These are phyloP conservation scores for Phytopythium litorale DNA, from an alignment of 352 stramenopile species.

Conservation along the genomic window DNA sequence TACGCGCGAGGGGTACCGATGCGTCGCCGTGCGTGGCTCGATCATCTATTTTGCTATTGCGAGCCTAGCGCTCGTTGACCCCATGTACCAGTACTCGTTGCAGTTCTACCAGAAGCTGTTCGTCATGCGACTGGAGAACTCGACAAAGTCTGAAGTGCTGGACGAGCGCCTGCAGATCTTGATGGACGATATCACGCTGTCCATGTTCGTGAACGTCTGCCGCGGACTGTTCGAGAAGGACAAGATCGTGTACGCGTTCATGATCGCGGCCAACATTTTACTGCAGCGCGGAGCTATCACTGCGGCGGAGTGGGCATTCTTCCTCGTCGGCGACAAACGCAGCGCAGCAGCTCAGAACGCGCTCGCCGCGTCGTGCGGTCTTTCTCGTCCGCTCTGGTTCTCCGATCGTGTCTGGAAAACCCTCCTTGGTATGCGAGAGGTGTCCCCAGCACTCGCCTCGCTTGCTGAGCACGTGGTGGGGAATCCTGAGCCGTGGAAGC, in stretches of 20 bases:
- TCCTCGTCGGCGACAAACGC: constrained; percentile 86
- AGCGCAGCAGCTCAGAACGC: constrained; percentile 44
- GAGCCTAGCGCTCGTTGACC: constrained; percentile 88
- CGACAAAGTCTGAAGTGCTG: constrained; percentile 77
- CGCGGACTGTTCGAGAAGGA: constrained; percentile 94
- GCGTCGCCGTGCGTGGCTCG: constrained; percentile 86
- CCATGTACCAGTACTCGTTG: constrained; percentile 95
- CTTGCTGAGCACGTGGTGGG: constrained; percentile 43
- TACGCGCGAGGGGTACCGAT: constrained; percentile 89
- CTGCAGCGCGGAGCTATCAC: constrained; percentile 72
- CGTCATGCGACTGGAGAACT: constrained; percentile 83
- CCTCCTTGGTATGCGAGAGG: constrained; percentile 60
- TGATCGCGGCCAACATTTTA: constrained; percentile 89
- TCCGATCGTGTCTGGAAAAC: constrained; percentile 78
- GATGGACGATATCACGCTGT: constrained; percentile 89
- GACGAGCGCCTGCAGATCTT: constrained; percentile 85
- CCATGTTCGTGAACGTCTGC: constrained; percentile 94
- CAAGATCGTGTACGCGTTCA: constrained; percentile 94
- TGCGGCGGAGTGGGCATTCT: constrained; percentile 82
- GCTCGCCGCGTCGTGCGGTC: constrained; percentile 23
- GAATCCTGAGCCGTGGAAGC: constrained; percentile 64
- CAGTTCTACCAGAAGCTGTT: constrained; percentile 94
- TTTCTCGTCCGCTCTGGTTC: constrained; percentile 57
- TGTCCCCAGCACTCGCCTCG: constrained; percentile 45
- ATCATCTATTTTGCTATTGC: constrained; percentile 95